phyloP scores from a whole-genome alignment of 2,329 filamentous ascomycete genomes.

The Furcasterigmium furcatum region DNA sequence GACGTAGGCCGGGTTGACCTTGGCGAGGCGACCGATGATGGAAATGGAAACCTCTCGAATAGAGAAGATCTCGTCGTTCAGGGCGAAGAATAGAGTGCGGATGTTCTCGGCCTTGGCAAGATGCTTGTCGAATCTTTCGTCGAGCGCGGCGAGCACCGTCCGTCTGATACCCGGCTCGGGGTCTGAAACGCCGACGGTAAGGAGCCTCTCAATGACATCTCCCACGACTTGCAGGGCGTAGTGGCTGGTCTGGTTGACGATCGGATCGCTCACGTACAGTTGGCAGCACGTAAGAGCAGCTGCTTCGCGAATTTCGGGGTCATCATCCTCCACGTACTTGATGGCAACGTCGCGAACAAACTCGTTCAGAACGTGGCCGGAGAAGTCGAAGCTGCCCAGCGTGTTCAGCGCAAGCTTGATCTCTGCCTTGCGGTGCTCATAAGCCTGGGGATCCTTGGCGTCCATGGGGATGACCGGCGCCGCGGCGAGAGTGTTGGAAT shows the following conservation, averaged over 20 bases:
- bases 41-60: slow-evolving; percentile 94
- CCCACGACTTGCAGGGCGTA: slow-evolving; percentile 96
- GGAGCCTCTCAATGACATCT: slow-evolving; percentile 93
- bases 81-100: slow-evolving; percentile 86
- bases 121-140: slow-evolving; percentile 92
- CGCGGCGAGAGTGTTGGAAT: slow-evolving; percentile 73
- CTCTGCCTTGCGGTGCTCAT: slow-evolving; percentile 78
- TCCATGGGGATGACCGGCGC: slow-evolving; percentile 85
- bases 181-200: slow-evolving; percentile 93
- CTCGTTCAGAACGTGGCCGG: slow-evolving; percentile 89
- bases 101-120: slow-evolving; percentile 98
- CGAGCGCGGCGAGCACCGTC: slow-evolving; percentile 84
- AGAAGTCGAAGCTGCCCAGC: slow-evolving; percentile 96
- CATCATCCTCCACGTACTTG: slow-evolving; percentile 96
- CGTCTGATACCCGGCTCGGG: slow-evolving; percentile 83
- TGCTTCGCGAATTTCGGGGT: slow-evolving; percentile 87
- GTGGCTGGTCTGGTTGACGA: slow-evolving; percentile 95
- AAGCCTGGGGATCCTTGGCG: slow-evolving; percentile 77
- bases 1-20: slow-evolving; percentile 93
- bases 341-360: slow-evolving; percentile 98
- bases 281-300: slow-evolving; percentile 97
- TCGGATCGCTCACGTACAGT: slow-evolving; percentile 92
- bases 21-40: slow-evolving; percentile 90
- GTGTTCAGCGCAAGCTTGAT: slow-evolving; percentile 93
- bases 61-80: slow-evolving; percentile 91